Base-by-base conservation (phyloP, 768 basidiomycete genomes). In the Strobilomyces echinocephalus region DNA sequence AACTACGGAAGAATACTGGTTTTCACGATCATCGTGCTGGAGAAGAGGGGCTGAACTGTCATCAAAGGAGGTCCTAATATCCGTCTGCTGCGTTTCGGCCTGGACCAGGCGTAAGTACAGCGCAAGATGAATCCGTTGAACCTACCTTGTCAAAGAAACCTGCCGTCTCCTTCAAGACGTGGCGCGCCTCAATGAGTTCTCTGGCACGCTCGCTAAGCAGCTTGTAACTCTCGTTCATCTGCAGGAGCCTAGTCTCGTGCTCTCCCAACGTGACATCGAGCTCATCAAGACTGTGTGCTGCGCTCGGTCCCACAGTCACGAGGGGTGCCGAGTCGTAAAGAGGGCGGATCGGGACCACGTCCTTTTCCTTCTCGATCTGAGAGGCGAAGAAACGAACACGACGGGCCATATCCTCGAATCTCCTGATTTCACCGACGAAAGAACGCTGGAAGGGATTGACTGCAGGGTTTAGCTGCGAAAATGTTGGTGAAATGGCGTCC, bases 371-470 rank as follows among this genome's bases (percentile, higher is more conserved):
- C 59, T 86, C 81, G 57, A 97, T 92, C 65, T 97, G 93, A 28
- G 79, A 74, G 1, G 79, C 69, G 65, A 98, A 97, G 72, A 97
- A 95, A 52, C 94, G 87, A 46, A 94, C 85, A 34, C 93, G 88
- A 59, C 97, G 89, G 8, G 89, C 87, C 87, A 95, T 95, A 67
- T 99, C 95, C 69, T 97, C 95, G 55, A 95, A 81, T 58, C 90
- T 85, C 35, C 97, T 85, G 59, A 99, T 92, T 69, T 97, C 95
- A 34, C 89, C 91, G 56, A 97, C 91, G 70, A 95, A 99, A 6
- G 95, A 94, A 58, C 97, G 91, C 78, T 99, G 95, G 76, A 98
- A 99, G 16, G 95, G 90, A 71, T 95, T 97, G 62, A 97, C 85
- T 56, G 82, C 83, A 12, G 95, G 91, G 72, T 98, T 98, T 61